phyloP scores from a whole-genome alignment of 169 alveolate species.

The Blepharisma undulans region DNA sequence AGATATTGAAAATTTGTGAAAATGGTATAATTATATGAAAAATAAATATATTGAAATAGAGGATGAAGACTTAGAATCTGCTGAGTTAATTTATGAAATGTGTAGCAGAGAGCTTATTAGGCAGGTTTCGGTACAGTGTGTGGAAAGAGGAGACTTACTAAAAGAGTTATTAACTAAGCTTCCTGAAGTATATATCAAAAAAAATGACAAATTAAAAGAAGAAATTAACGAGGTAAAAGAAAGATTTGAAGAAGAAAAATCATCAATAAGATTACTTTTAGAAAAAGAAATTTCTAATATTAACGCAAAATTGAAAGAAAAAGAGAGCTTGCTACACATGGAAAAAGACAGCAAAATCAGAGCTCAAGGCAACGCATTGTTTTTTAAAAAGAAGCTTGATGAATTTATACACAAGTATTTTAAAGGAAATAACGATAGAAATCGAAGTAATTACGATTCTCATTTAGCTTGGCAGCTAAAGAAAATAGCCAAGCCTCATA shows the following conservation, averaged over 20 bases:
- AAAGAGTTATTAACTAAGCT: neutral
- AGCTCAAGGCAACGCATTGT: neutral
- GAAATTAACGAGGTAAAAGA: neutral
- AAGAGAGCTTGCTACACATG: neutral
- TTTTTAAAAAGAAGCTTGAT: neutral
- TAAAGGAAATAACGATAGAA: neutral
- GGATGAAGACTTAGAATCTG: neutral
- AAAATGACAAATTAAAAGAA: neutral
- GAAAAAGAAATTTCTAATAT: neutral
- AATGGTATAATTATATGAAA: neutral
- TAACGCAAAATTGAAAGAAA: neutral
- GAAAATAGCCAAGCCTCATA: neutral
- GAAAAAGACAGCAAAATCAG: neutral
- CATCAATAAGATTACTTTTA: neutral
- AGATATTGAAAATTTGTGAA: conserved; percentile 20
- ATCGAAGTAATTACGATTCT: neutral
- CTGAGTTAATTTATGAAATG: neutral
- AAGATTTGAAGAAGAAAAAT: neutral
- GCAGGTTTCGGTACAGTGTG: conserved; percentile 38
- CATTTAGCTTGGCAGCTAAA: neutral
- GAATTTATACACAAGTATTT: neutral
- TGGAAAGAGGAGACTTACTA: conserved; percentile 31
- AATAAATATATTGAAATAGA: neutral
- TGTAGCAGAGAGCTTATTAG: conserved; percentile 20
- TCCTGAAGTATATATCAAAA: neutral